phyloP scores from a whole-genome alignment of 2,329 filamentous ascomycete species.

The Aspergillus sp. region DNA sequence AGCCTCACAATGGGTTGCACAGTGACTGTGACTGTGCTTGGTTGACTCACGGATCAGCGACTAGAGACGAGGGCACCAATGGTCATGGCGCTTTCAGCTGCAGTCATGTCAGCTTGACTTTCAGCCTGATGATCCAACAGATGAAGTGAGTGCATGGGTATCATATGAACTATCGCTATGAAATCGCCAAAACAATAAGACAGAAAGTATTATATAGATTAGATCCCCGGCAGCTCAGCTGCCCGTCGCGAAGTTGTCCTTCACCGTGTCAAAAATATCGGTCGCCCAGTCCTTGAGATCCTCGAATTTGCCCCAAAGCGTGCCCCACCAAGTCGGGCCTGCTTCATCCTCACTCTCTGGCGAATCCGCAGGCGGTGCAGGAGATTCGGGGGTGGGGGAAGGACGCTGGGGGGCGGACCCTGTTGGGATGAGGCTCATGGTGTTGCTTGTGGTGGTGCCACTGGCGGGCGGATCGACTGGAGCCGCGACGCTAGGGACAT shows the following conservation, averaged over 20 bases:
- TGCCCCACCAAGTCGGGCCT: conserved; percentile 30
- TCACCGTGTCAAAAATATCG: conserved; percentile 29
- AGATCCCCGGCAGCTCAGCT: background rate
- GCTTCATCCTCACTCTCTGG: conserved; percentile 21
- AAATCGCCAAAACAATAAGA: too few relatives aligned
- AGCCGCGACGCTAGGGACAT: conserved; percentile 28
- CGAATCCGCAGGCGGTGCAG: conserved; percentile 11
- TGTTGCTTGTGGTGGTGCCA: background rate
- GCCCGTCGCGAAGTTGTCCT: conserved; percentile 22
- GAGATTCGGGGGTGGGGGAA: conserved; percentile 1
- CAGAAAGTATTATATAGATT: too few relatives aligned
- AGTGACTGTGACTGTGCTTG: background rate
- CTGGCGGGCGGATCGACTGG: conserved; percentile 33
- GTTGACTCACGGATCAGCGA: too few relatives aligned
- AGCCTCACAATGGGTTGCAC: background rate
- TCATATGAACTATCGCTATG: too few relatives aligned
- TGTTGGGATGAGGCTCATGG: background rate
- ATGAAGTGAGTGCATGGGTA: too few relatives aligned
- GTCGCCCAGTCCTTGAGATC: conserved; percentile 36
- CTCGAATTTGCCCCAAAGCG: conserved; percentile 34
- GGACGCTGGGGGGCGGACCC: conserved; percentile 1
- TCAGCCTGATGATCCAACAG: too few relatives aligned
- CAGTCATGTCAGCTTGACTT: background rate
- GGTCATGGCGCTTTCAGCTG: background rate
- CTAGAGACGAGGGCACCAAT: too few relatives aligned